Percentiles rank a stretch among this genome's conserved stretches.
phyloP scores from a whole-genome alignment of 352 stramenopile genomes.

The Phytophthora foliorum region DNA sequence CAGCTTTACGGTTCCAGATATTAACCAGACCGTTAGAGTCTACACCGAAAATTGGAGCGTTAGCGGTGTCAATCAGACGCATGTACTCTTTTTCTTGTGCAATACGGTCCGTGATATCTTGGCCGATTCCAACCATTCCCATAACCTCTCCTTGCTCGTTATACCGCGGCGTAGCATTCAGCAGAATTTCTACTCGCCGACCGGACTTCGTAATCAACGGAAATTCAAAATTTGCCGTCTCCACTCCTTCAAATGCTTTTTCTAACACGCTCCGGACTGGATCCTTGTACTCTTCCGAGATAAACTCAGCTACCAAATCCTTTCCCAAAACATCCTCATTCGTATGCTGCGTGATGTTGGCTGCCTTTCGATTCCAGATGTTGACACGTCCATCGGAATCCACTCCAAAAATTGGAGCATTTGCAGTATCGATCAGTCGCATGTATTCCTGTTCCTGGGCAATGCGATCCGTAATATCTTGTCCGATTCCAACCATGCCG shows the following conservation, averaged over 20 bases:
- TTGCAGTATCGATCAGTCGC: constrained; percentile 76
- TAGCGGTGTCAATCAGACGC: constrained; percentile 74
- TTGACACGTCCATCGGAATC: constrained; percentile 64
- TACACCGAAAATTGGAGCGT: constrained; percentile 77
- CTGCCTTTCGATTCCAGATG: constrained; percentile 73
- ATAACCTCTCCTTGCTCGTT: constrained; percentile 64
- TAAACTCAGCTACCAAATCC: constrained; percentile 50
- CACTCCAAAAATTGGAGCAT: constrained; percentile 77
- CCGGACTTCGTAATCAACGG: constrained; percentile 60
- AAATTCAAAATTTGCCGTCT: constrained; percentile 69
- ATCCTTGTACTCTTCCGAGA: constrained; percentile 43
- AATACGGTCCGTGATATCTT: constrained; percentile 68
- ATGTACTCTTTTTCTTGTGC: constrained; percentile 76
- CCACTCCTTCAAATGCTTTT: constrained; percentile 63
- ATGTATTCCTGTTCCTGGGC: constrained; percentile 77
- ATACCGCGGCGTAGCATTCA: constrained; percentile 63
- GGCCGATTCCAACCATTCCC: constrained; percentile 64
- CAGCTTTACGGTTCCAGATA: constrained; percentile 83
- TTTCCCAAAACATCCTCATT: constrained; percentile 57
- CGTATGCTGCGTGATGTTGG: constrained; percentile 66
- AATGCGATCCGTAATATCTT: constrained; percentile 72
- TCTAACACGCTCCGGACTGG: constrained; percentile 40
- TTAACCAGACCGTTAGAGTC: constrained; percentile 65
- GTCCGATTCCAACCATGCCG: constrained; percentile 72
- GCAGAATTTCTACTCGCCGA: constrained; percentile 54